phyloP scores from a whole-genome alignment of 352 stramenopile genomes.

The Globisporangium heterothallicum region DNA sequence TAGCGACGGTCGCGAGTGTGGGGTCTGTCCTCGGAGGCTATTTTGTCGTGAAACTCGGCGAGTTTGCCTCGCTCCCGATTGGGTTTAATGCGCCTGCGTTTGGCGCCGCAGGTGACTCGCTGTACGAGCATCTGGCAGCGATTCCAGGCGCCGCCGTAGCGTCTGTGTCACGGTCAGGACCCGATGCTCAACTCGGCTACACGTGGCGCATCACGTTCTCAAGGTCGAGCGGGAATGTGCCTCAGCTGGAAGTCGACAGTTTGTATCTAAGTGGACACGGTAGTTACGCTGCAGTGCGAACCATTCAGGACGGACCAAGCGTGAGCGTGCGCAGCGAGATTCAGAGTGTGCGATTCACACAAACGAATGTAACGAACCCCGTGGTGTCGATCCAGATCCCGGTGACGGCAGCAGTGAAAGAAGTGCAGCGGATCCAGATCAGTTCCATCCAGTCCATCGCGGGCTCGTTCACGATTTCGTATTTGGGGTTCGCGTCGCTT shows the following conservation, averaged over 20 bases:
- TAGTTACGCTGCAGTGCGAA: constrained; percentile 17
- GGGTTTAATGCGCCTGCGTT: constrained; percentile 22
- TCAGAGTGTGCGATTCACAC: constrained; percentile 12
- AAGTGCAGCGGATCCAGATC: constrained; percentile 27
- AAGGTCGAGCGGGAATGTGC: constrained; percentile 23
- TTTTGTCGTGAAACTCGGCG: constrained; percentile 19
- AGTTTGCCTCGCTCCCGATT: constrained; percentile 16
- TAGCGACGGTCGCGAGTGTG: constrained; percentile 13
- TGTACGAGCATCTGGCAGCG: constrained; percentile 22
- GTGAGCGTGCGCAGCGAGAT: constrained; percentile 15
- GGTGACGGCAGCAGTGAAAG: constrained; percentile 9
- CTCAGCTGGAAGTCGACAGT: constrained; percentile 17
- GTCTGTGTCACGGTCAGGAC: constrained; percentile 24
- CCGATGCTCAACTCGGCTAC: constrained; percentile 28
- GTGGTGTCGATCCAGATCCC: constrained; percentile 14
- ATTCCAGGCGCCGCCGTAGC: constrained; percentile 15
- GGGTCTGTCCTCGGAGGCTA: constrained; percentile 15
- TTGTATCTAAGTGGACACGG: constrained; percentile 18
- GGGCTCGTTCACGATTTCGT: constrained; percentile 22
- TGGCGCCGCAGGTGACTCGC: constrained; percentile 16
- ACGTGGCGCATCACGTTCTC: constrained; percentile 38
- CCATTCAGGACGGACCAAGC: constrained; percentile 18
- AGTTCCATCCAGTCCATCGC: constrained; percentile 15
- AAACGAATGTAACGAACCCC: constrained; percentile 3
- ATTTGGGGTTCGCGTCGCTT: constrained; percentile 12